Conservation (phyloP, 345 rosid species). For the Psidium guajava region DNA sequence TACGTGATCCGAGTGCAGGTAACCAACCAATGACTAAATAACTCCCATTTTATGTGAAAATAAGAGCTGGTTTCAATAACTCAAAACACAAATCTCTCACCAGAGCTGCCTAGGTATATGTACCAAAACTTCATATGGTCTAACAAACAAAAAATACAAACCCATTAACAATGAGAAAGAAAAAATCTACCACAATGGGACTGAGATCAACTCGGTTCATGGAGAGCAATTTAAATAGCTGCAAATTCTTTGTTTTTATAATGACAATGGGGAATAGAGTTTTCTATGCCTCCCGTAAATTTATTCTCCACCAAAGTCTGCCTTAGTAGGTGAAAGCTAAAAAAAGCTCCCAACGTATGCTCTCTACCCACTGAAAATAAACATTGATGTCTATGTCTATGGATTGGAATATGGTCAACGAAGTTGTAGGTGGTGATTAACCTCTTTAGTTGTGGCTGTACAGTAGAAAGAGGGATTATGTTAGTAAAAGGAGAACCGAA, state of each 20-base stretch:
- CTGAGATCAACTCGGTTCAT: not conserved
- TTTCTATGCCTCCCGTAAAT: not conserved
- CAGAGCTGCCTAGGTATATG: not conserved
- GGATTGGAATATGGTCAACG: not conserved
- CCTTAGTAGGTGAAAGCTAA: not conserved
- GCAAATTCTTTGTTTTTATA: not conserved
- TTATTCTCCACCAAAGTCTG: not conserved
- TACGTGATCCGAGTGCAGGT: not conserved
- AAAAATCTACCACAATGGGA: not conserved
- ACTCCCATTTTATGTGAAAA: not conserved
- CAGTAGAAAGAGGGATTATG: not conserved
- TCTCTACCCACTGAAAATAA: not conserved
- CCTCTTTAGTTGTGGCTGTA: not conserved
- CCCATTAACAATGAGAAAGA: not conserved
- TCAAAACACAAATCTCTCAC: not conserved
- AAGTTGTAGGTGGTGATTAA: not conserved
- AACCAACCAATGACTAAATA: not conserved
- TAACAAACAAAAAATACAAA: not conserved
- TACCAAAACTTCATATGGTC: not conserved
- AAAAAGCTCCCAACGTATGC: not conserved
- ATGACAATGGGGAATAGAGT: not conserved
- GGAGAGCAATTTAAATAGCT: not conserved
- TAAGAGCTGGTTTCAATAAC: not conserved
- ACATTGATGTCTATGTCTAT: not conserved
- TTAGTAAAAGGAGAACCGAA: not conserved